phyloP scores from a whole-genome alignment of 2,329 filamentous ascomycete species.

The Aureobasidium sp. region DNA sequence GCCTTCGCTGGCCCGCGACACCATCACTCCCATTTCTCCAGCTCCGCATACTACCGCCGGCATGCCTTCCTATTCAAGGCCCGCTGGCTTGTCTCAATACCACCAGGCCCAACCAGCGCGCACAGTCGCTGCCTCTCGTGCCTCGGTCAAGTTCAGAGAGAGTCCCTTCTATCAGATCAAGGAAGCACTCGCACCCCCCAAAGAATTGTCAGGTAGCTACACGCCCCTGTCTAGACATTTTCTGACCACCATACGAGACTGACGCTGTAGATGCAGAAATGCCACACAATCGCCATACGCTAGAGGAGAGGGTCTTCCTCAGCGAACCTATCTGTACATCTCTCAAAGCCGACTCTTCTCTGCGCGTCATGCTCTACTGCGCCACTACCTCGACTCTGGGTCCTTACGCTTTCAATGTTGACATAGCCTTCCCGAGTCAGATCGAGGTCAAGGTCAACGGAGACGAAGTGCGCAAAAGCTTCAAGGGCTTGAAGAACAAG shows the following conservation, averaged over 20 bases:
- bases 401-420: slow-evolving; percentile 48
- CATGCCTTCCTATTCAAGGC: background rate
- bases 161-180: slow-evolving; percentile 80
- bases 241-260: slow-evolving; percentile 28
- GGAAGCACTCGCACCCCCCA: slow-evolving; percentile 56
- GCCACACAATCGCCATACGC: slow-evolving; percentile 52
- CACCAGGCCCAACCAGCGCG: background rate
- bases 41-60: background rate
- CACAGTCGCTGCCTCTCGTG: background rate
- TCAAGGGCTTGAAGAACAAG: slow-evolving; percentile 91
- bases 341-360: slow-evolving; percentile 53
- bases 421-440: slow-evolving; percentile 86
- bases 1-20: slow-evolving; percentile 5
- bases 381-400: slow-evolving; percentile 48
- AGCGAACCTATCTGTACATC: slow-evolving; percentile 48
- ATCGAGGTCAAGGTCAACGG: slow-evolving; percentile 87
- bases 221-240: slow-evolving; percentile 3
- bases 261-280: slow-evolving; percentile 41
- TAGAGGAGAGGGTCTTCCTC: slow-evolving; percentile 53
- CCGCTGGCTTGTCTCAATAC: background rate
- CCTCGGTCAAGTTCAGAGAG: slow-evolving; percentile 2
- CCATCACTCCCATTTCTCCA: slow-evolving; percentile 13
- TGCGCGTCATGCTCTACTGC: slow-evolving; percentile 79
- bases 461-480: slow-evolving; percentile 83
- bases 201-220: slow-evolving; percentile 64